Evolutionary conservation across 2,329 filamentous ascomycete species (phyloP), one percentile per base, ranked within the genome.

Genomic region (Scedosporium aurantiacum): DNA sequence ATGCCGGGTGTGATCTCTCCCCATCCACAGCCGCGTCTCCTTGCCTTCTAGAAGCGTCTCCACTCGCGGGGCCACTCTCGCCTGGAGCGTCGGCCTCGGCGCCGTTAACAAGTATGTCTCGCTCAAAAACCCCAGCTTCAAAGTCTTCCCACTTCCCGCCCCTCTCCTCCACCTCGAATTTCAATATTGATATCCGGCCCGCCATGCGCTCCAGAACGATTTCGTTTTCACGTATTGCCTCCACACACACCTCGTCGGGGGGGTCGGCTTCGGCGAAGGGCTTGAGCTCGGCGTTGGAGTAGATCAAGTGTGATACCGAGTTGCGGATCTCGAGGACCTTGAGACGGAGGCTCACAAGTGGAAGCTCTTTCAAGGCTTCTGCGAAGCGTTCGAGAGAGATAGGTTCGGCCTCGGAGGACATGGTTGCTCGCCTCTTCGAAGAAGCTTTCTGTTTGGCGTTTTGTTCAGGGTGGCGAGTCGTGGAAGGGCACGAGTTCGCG

Each of bases 281-380:
- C 61, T 80, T 78, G 63, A 91, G 84, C 71, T 91, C 84, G 65
- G 82, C 80, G 75, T 91, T 92, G 65, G 85, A 89, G 71, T 85
- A 85, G 68, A 86, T 82, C 27, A 92, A 84, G 72, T 92, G 88
- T 25, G 82, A 79, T 69, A 91, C 86, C 67, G 80, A 84, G 79
- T 91, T 91, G 70, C 83, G 84, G 64, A 92, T 79, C 72, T 92
- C 89, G 69, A 88, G 82, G 63, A 87, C 82, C 74, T 91, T 91
- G 73, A 88, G 79, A 73, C 88, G 85, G 5, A 92, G 84, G 62
- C 81, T 81, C 64, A 82, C 79, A 65, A 86, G 71, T 47, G 87
- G 82, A 61, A 92, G 84, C 63, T 86, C 82, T 65, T 80, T 77
- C 66, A 92, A 79, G 25, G 89, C 89, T 64, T 78, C 76, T 69